Conservation (phyloP, 228 moss, liverwort and hornwort genomes). For the Sphagnum magellanicum region DNA sequence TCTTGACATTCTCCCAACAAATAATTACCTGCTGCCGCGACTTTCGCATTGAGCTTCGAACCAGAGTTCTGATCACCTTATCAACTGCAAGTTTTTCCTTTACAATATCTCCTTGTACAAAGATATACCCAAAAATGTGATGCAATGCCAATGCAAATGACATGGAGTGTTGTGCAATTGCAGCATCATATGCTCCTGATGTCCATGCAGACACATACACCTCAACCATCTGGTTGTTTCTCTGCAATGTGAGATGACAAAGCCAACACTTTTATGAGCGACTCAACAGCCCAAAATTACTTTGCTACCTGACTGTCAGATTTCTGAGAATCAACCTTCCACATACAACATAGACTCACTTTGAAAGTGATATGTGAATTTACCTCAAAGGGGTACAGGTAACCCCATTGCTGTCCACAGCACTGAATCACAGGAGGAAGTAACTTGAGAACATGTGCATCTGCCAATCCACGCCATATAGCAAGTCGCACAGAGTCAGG, state of each 20-base stretch:
- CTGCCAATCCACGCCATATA: slow-evolving; percentile 66
- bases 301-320: no score
- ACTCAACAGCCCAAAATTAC: not conserved
- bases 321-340: no score
- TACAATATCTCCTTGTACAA: slow-evolving; percentile 22
- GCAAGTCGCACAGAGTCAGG: slow-evolving; percentile 61
- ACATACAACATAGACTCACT: not conserved
- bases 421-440: slow-evolving; percentile 72
- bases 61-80: slow-evolving; percentile 36
- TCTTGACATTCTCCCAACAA: not conserved
- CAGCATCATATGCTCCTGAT: slow-evolving; percentile 61
- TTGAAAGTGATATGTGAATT: not conserved
- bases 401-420: slow-evolving; percentile 52
- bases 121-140: slow-evolving; percentile 68
- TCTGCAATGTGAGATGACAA: slow-evolving; percentile 25
- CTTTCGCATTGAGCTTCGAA: slow-evolving; percentile 59
- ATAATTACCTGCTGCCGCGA: slow-evolving; percentile 58
- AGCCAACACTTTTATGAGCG: slow-evolving; percentile 11
- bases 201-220: slow-evolving; percentile 65
- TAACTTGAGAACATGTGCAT: slow-evolving; percentile 63
- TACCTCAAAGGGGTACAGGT: slow-evolving; percentile 76
- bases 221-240: slow-evolving; percentile 56
- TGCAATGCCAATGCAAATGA: slow-evolving; percentile 60
- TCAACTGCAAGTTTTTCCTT: slow-evolving; percentile 31
- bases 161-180: slow-evolving; percentile 43